phyloP scores from a whole-genome alignment of 108 stramenopile species.

The Nitzschia sp. region DNA sequence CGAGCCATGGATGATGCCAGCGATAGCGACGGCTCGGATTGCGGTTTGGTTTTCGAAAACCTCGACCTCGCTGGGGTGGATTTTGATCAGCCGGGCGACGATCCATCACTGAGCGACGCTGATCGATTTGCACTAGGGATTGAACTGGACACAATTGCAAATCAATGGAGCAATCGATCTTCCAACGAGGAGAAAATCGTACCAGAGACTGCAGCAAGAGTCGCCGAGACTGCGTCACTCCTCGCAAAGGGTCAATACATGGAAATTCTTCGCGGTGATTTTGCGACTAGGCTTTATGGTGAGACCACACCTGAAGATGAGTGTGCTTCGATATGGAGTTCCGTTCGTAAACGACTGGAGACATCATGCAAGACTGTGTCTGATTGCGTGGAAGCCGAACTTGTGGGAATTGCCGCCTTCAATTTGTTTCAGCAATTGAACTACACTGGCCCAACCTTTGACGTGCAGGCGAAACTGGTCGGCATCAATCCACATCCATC shows the following conservation, averaged over 20 bases:
- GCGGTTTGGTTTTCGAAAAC: slow-evolving; percentile 58
- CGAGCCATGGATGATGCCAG: slow-evolving; percentile 26
- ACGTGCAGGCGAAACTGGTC: slow-evolving; percentile 34
- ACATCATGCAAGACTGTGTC: slow-evolving; percentile 27
- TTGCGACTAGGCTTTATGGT: slow-evolving; percentile 37
- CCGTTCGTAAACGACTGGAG: slow-evolving; percentile 39
- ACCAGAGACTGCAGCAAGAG: not conserved
- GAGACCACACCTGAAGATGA: slow-evolving; percentile 3
- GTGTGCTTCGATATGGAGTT: slow-evolving; percentile 27
- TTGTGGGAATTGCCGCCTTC: slow-evolving; percentile 73
- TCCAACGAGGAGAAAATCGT: not conserved
- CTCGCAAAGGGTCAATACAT: slow-evolving; percentile 54
- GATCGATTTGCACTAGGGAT: slow-evolving; percentile 32
- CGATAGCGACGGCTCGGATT: slow-evolving; percentile 41
- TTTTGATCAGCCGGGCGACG: slow-evolving; percentile 51
- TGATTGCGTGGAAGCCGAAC: slow-evolving; percentile 60
- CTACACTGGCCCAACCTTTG: slow-evolving; percentile 80
- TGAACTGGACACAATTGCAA: slow-evolving; percentile 22
- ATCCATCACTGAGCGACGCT: slow-evolving; percentile 3
- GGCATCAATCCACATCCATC: slow-evolving; percentile 73
- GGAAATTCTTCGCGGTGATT: slow-evolving; percentile 47
- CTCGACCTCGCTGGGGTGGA: slow-evolving; percentile 73
- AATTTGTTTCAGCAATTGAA: slow-evolving; percentile 86
- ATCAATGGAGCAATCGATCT: slow-evolving; percentile 23
- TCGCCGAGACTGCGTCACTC: slow-evolving; percentile 29